Conservation (phyloP, 1,284 basidiomycete genomes). For the Cutaneotrichosporon cyanovorans region DNA sequence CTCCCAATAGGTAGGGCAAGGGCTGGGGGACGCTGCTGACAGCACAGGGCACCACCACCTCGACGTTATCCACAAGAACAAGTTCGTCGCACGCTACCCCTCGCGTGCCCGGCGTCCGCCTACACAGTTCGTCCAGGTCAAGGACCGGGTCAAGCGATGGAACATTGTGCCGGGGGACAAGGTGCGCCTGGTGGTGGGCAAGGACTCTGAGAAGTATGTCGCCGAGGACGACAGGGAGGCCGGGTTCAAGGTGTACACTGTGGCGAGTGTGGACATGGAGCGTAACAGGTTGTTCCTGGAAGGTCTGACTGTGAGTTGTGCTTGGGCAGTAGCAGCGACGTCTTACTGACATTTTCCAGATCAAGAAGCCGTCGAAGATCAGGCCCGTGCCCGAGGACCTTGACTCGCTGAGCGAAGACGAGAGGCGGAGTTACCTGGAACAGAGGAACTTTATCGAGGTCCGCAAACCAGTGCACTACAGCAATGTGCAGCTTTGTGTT, state of each 20-base stretch:
- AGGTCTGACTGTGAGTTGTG: slow-evolving; percentile 32
- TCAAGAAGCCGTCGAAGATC: slow-evolving; percentile 28
- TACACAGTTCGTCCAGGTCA: slow-evolving; percentile 26
- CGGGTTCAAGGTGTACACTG: slow-evolving; percentile 38
- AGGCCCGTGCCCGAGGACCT: slow-evolving; percentile 27
- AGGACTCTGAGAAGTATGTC: slow-evolving; percentile 32
- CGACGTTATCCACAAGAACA: slow-evolving; percentile 11
- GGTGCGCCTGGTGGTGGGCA: slow-evolving; percentile 39
- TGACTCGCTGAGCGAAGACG: slow-evolving; percentile 19
- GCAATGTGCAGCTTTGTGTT: slow-evolving; percentile 41
- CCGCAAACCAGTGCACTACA: slow-evolving; percentile 39
- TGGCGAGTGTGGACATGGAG: slow-evolving; percentile 34
- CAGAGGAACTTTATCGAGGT: slow-evolving; percentile 26
- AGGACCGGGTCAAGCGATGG: slow-evolving; percentile 36
- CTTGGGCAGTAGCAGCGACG: not conserved
- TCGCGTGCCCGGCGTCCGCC: slow-evolving; percentile 29
- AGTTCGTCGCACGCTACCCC: slow-evolving; percentile 27
- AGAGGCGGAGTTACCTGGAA: slow-evolving; percentile 20
- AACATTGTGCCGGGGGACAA: slow-evolving; percentile 41
- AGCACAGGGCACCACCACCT: slow-evolving; percentile 31
- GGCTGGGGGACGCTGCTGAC: slow-evolving; percentile 1
- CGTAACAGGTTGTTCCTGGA: slow-evolving; percentile 36
- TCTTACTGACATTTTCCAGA: too few relatives aligned
- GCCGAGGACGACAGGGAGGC: slow-evolving; percentile 24
- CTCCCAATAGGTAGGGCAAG: not conserved